Evolutionary conservation across 768 basidiomycete genomes (phyloP), one percentile per base, ranked within the genome.

Genomic region (Phanerodontia chrysosporium): DNA sequence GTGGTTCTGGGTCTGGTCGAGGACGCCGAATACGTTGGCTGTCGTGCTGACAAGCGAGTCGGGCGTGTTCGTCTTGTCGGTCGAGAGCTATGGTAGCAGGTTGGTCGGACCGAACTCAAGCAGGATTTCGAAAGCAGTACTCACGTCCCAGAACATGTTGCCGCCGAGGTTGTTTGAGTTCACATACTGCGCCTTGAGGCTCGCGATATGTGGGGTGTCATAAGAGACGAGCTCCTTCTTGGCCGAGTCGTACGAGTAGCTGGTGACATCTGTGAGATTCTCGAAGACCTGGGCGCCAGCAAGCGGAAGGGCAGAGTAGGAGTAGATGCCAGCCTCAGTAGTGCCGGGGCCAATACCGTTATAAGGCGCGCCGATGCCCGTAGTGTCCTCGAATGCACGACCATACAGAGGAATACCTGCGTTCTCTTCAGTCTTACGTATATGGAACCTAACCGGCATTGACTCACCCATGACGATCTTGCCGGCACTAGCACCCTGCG

Each of bases 371-470:
- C 89, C 89, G 58, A 92, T 75, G 6, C 87, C 87, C 35, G 69
- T 65, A 0, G 90, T 92, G 30, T 81, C 74, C 66, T 89, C 85
- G 66, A 92, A 94, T 1, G 86, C 84, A 64, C 85, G 84, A 0
- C 90, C 91, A 65, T 92, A 94, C 3, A 92, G 75, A 3, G 92
- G 92, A 68, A 92, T 86, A 54, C 90, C 85, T 72, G 49, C 7
- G 42, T 35, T 7, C 46, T 18, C 28, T 21, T 49, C 29, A 39
- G 51, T 30, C 10, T 48, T 21, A 32, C 28, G 18, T 9, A 16
- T 18, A 12, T 36, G 13, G 22, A 13, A 54, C 18, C n/a, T 9
- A 13, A 13, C 46, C 21, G n/a, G 18, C 39, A 18, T 2, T 21
- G 24, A 45, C 67, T 51, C 64, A 83, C 86, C 91, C 69, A 92